phyloP scores from a whole-genome alignment of 495 filamentous ascomycete species.

The Tetracladium setigerum region DNA sequence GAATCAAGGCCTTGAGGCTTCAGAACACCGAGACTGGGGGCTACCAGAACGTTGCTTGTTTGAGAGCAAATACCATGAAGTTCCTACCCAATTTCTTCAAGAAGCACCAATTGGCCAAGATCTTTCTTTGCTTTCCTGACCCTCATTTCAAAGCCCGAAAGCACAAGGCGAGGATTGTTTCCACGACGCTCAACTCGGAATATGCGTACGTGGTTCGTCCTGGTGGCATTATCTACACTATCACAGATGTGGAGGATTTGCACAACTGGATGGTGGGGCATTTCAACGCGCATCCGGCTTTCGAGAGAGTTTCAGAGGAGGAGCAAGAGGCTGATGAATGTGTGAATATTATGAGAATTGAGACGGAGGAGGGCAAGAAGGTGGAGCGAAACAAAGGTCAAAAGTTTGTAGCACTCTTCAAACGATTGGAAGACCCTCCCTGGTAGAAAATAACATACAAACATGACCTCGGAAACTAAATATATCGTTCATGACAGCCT shows the following conservation, averaged over 20 bases:
- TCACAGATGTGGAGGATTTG: conserved; percentile 93
- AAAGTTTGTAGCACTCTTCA: conserved; percentile 83
- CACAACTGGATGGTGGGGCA: conserved; percentile 87
- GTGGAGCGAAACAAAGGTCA: conserved; percentile 80
- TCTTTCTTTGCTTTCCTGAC: conserved; percentile 97
- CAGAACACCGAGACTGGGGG: conserved; percentile 50
- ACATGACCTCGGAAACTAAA: no score
- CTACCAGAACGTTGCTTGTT: conserved; percentile 80
- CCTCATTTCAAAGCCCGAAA: conserved; percentile 97
- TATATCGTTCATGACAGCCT: no score
- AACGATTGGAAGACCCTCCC: conserved; percentile 48
- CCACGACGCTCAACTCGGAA: conserved; percentile 78
- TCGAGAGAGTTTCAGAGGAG: conserved; percentile 54
- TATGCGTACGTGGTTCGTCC: conserved; percentile 85
- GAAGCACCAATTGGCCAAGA: conserved; percentile 67
- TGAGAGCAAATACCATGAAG: conserved; percentile 96
- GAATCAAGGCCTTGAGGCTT: conserved; percentile 69
- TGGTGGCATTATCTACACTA: conserved; percentile 84
- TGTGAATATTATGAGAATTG: conserved; percentile 70
- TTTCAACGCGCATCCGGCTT: conserved; percentile 64
- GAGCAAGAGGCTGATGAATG: conserved; percentile 68
- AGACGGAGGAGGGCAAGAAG: conserved; percentile 97
- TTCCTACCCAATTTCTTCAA: conserved; percentile 94
- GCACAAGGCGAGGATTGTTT: conserved; percentile 92
- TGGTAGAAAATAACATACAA: conserved; percentile 22